Percentiles rank a stretch among this genome's conserved stretches.
Conservation (phyloP, 2,329 filamentous ascomycete genomes). For the Xylariaceae sp. region DNA sequence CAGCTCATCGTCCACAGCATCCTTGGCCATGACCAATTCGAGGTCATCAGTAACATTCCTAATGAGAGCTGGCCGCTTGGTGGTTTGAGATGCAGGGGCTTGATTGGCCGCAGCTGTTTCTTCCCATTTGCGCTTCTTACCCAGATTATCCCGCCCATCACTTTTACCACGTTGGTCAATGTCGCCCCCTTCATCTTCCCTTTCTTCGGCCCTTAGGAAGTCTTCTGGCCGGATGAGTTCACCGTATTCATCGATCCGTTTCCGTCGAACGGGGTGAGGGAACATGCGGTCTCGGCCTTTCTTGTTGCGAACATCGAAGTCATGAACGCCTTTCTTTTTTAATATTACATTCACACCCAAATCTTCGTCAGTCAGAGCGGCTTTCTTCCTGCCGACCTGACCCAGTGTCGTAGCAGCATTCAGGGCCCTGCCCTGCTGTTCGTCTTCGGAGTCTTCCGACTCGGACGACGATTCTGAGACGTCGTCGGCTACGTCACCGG, state of each 20-base stretch:
- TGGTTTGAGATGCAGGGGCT: slow-evolving; percentile 43
- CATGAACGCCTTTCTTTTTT: slow-evolving; percentile 84
- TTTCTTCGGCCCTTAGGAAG: slow-evolving; percentile 87
- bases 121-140: slow-evolving; percentile 94
- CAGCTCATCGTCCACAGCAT: slow-evolving; percentile 51
- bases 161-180: slow-evolving; percentile 49
- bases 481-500: slow-evolving; percentile 75
- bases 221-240: slow-evolving; percentile 93
- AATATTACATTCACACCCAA: slow-evolving; percentile 88
- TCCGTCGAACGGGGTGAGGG: slow-evolving; percentile 76
- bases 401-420: slow-evolving; percentile 85
- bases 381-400: slow-evolving; percentile 80
- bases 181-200: slow-evolving; percentile 70
- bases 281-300: slow-evolving; percentile 92
- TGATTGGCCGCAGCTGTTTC: slow-evolving; percentile 52
- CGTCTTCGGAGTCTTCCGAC: slow-evolving; percentile 83
- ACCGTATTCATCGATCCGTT: slow-evolving; percentile 85
- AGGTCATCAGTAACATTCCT: slow-evolving; percentile 45
- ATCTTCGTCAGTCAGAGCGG: slow-evolving; percentile 83
- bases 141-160: slow-evolving; percentile 62
- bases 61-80: slow-evolving; percentile 58
- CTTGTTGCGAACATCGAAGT: slow-evolving; percentile 88
- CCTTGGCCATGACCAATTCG: slow-evolving; percentile 38
- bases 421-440: slow-evolving; percentile 87
- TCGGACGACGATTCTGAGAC: slow-evolving; percentile 82